Evolutionary conservation across 805 yeast species (phyloP).

Genomic region (Ascoidea rubescens): DNA sequence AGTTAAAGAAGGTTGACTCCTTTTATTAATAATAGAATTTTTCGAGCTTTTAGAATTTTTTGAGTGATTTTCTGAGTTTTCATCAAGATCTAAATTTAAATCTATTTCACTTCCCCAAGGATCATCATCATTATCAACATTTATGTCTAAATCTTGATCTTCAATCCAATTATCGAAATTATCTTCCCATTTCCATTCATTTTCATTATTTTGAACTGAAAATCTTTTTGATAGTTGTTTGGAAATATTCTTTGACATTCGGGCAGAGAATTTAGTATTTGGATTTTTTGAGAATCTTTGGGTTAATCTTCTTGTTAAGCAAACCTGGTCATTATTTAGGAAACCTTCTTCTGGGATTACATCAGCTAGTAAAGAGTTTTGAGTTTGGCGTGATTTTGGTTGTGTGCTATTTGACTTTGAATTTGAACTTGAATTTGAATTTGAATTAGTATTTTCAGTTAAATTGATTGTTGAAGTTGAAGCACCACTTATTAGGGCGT

Average conservation of each 20-base stretch:
- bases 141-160: slow-evolving; percentile 1
- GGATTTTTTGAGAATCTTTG: neutral
- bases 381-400: neutral
- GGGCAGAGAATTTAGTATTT: neutral
- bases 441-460: neutral
- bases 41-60: neutral
- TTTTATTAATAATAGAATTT: too few species aligned
- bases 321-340: neutral
- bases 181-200: slow-evolving; percentile 4
- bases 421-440: neutral
- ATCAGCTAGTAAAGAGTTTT: neutral
- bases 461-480: neutral
- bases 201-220: slow-evolving; percentile 1
- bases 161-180: slow-evolving; percentile 1
- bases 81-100: neutral
- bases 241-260: slow-evolving; percentile 7
- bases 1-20: neutral
- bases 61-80: neutral
- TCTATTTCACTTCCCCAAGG: slow-evolving; percentile 3
- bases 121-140: slow-evolving; percentile 6
- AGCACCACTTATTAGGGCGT: neutral
- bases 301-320: neutral
- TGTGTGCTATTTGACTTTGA: neutral
- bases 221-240: slow-evolving; percentile 8
- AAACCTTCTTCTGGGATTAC: neutral